A percentile compares a stretch with the other conserved stretches of the same genome.
phyloP scores from a whole-genome alignment of 257 asterid species.

The Nicotiana sylvestris region DNA sequence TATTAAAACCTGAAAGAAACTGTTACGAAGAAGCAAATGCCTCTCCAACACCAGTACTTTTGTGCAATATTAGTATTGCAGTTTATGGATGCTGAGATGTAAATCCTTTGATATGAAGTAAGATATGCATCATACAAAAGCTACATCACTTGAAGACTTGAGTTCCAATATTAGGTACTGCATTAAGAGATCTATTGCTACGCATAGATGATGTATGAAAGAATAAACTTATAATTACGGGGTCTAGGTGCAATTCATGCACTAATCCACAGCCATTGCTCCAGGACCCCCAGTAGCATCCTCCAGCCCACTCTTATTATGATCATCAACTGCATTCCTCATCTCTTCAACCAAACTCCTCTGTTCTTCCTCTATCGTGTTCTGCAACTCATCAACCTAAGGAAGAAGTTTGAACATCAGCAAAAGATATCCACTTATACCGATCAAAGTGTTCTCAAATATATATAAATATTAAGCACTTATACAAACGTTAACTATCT shows the following conservation, averaged over 20 bases:
- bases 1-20: not conserved
- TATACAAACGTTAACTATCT: not conserved
- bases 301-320: slow-evolving; percentile 49
- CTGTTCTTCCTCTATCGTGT: slow-evolving; percentile 88
- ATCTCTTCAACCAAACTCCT: slow-evolving; percentile 78
- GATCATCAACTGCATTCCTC: slow-evolving; percentile 72
- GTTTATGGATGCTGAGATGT: not conserved
- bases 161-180: not conserved
- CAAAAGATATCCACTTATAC: not conserved
- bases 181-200: not conserved
- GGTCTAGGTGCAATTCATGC: not conserved
- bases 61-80: not conserved
- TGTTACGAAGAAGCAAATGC: not conserved
- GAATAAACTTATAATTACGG: not conserved
- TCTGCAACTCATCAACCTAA: slow-evolving; percentile 95
- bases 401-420: slow-evolving; percentile 11
- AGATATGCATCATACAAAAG: not conserved
- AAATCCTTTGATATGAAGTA: not conserved
- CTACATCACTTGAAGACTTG: not conserved
- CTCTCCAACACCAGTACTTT: not conserved
- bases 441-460: not conserved
- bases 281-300: slow-evolving; percentile 58
- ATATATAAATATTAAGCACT: not conserved
- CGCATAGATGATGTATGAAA: not conserved
- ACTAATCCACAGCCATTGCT: slow-evolving; percentile 79